Evolutionary conservation across 257 asterid species (phyloP), one percentile per base, ranked within the genome.

Genomic region (Solanum tarapatanum): DNA sequence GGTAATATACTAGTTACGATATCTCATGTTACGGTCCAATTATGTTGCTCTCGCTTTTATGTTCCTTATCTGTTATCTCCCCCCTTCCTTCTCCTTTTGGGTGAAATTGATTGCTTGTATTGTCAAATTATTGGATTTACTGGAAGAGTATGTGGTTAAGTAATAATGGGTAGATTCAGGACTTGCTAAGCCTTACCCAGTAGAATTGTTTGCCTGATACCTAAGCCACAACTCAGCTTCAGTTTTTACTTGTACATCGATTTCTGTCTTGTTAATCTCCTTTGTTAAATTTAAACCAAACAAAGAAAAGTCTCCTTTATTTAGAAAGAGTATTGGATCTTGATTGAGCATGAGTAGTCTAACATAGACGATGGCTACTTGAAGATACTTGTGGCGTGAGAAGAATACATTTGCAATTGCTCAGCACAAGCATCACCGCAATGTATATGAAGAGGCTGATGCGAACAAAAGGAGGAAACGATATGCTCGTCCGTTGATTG

Each of bases 401-500:
- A 94, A 94, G 91, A 90, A 97, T 89, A 97, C 98, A 16, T 97
- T 94, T 90, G 98, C 98, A 72, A 95, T 97, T 92, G 98, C 99
- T 74, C 98, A 94, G 91, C 99, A 95, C 90, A 97, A 94, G 87
- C 99, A 95, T 90, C 96, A 93, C 73, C 95, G 91, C 9, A 93
- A 89, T 83, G 88, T 97, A 88, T 97, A 93, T 77, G 98, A 97
- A 90, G 98, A 97, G 91, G 98, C 99, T 2, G 99, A 95, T 91
- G 86, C 99, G 32, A 95, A 95, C 91, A 95, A 97, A 92, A 89
- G 99, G 87, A 94, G 99, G 89, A 95, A 97, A 90, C 92, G 99
- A 82, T 97, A 97, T 93, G 98, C 99, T 87, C 98, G 98, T 30
- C 99, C 99, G 43, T 93, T 97, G 45, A 94, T 95, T 83, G 98